Evolutionary conservation across 306 rosid species (phyloP), one percentile per base, ranked within the genome.

Genomic region (Sesbania bispinosa): DNA sequence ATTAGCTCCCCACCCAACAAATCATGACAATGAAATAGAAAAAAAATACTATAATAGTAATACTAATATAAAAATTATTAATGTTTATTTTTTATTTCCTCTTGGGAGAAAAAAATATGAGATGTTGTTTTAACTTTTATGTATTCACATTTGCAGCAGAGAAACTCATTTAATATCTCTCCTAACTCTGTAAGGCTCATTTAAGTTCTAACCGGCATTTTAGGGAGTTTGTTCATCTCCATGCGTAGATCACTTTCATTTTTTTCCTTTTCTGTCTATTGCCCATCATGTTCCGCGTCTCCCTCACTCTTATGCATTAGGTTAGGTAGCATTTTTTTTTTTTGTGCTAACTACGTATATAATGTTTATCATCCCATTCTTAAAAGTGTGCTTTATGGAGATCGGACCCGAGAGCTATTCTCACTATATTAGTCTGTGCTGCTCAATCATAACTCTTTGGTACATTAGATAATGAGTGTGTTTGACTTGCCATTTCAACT

Each of bases 131-230:
- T n/a, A n/a, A n/a, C n/a, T 59, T 47, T 9, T 0, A 14, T 2
- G 42, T 50, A 13, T 50, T 71, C 53, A 14, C 52, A 21, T 21
- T 42, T 15, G 29, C 1, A 33, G 47, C 46, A 9, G n/a, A 23
- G 23, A 79, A 41, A 59, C 23, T 29, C 20, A 50, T 29, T 43
- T 32, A 27, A 38, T 29, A 50, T 62, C 21, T 26, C 33, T 55
- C 36, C 29, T 29, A 55, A 57, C 43, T 33, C 16, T 16, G 54
- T 27, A 26, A 18, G 33, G 19, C 23, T 24, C 68, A 67, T 77
- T n/a, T 68, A 60, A 68, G 54, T 61, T 69, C n/a, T 4, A 14
- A 58, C 69, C 73, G 69, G 10, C 2, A 66, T 15, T 42, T 30
- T 23, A 30, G 73, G 76, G 41, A 38, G 16, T 24, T 60, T 65